These are phyloP conservation scores for Saccharomycopsis fibuligera DNA, from an alignment of 805 yeast genomes.

Conservation along the genomic window DNA sequence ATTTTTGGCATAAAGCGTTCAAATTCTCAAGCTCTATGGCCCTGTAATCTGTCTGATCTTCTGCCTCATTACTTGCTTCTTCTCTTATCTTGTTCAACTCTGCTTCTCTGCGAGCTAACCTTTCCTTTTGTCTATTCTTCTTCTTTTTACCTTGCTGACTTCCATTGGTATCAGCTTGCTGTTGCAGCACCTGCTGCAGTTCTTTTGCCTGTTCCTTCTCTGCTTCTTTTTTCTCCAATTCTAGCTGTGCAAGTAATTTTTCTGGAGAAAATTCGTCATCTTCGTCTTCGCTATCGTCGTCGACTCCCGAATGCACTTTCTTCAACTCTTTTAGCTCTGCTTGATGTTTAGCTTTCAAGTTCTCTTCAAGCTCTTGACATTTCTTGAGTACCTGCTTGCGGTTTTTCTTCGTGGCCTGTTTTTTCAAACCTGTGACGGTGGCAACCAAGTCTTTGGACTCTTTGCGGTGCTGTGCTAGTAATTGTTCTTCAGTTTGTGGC, in stretches of 20 bases:
- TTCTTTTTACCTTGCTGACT: slow-evolving; percentile 33
- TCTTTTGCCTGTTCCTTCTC: slow-evolving; percentile 8
- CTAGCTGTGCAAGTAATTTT: slow-evolving; percentile 53
- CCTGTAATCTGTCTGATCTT: slow-evolving; percentile 55
- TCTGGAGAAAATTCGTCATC: slow-evolving; percentile 61
- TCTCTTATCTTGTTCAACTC: slow-evolving; percentile 53
- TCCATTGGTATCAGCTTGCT: background rate
- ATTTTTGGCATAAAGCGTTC: slow-evolving; percentile 42
- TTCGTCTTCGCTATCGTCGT: slow-evolving; percentile 29
- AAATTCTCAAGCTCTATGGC: slow-evolving; percentile 67
- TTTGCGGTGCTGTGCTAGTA: slow-evolving; percentile 57
- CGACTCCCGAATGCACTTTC: slow-evolving; percentile 20
- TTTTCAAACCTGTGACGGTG: slow-evolving; percentile 66
- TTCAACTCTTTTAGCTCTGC: slow-evolving; percentile 37
- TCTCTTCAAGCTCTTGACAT: slow-evolving; percentile 54
- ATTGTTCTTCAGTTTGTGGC: slow-evolving; percentile 32
- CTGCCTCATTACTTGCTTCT: slow-evolving; percentile 71
- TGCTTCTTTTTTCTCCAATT: slow-evolving; percentile 30
- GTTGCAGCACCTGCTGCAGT: too few relatives aligned
- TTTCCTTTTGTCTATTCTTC: slow-evolving; percentile 80
- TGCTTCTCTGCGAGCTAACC: slow-evolving; percentile 69
- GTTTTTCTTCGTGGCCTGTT: slow-evolving; percentile 76
- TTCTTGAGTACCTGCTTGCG: slow-evolving; percentile 57
- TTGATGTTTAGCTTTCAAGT: slow-evolving; percentile 47
- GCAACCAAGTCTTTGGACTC: slow-evolving; percentile 64